Evolutionary conservation across 306 rosid genomes (phyloP).

Genomic region (Parietaria judaica): DNA sequence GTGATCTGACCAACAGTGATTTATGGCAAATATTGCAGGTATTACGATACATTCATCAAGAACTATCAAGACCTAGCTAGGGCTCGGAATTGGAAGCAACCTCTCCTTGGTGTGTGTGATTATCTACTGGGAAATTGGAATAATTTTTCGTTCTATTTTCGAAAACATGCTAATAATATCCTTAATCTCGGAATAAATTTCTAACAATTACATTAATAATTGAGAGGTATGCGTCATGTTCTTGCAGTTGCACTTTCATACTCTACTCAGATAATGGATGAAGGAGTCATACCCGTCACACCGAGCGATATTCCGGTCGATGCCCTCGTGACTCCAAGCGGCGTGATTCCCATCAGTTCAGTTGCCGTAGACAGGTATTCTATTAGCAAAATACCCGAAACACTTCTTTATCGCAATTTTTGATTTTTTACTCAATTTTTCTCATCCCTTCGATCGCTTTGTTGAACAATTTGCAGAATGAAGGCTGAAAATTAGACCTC

Average conservation of each 20-base stretch:
- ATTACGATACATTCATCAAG: constrained; percentile 76
- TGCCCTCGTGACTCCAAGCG: constrained; percentile 70
- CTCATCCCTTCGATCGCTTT: too few species aligned
- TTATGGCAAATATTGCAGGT: constrained; percentile 29
- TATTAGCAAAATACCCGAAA: constrained; percentile 6
- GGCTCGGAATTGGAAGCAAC: constrained; percentile 70
- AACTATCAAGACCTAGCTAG: constrained; percentile 72
- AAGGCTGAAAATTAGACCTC: constrained; percentile 17
- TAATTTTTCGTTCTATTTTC: too few species aligned
- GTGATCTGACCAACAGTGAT: neutral
- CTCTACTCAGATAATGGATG: constrained; percentile 76
- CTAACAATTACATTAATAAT: neutral
- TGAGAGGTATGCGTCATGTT: constrained; percentile 7
- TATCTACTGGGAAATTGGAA: neutral
- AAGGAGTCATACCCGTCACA: constrained; percentile 59
- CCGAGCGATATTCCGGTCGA: constrained; percentile 57
- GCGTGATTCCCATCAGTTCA: constrained; percentile 70
- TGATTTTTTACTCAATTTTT: neutral
- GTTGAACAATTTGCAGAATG: constrained; percentile 20
- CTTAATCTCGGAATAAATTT: too few species aligned
- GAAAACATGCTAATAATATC: too few species aligned
- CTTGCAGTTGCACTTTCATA: constrained; percentile 79
- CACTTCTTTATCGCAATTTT: constrained; percentile 3
- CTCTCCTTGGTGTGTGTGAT: constrained; percentile 59
- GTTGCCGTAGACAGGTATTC: constrained; percentile 58